Evolutionary conservation across 768 basidiomycete species (phyloP), one percentile per base, ranked within the genome.

Genomic region (Suillus alpinus): DNA sequence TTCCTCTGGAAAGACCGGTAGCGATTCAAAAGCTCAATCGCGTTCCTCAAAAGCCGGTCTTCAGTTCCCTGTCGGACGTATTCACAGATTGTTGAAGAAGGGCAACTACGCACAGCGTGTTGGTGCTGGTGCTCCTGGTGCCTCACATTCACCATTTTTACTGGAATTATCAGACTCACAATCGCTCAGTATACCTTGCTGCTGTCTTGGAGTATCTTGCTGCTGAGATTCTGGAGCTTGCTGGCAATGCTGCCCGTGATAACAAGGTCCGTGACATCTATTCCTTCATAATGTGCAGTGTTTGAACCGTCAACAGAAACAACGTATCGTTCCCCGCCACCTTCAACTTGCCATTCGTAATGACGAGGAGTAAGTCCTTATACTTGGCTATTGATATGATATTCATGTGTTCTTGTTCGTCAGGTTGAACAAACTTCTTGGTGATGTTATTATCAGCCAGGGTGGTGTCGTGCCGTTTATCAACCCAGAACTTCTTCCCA

Each of bases 141-240:
- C 40, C 79, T 75, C 36, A 31, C 37, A 40, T 5, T 4, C 1
- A 12, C 6, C 26, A 51, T 39, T 16, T 26, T 9, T 55, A 23
- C 18, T 29, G 29, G 26, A 34, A 56, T 13, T 29, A 16, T 4
- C 3, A 8, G n/a, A 18, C 58, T 63, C 6, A 71, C 37, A 6
- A 18, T 6, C 32, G 1, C 16, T 20, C 59, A 88, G 92, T 92
- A 55, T 93, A 92, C 75, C 84, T 92, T 60, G 87, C 91, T 60
- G 90, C 90, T 56, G 92, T 94, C 58, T 82, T 94, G 31, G 93
- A 94, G 75, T 94, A 95, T 73, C 83, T 95, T 40, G 83, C 86
- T 6, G 93, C 92, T 32, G 93, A 95, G 75, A 86, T 95, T 68
- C 83, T 94, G 57, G 92, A 94, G 74, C 80, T 94, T 49, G 91